phyloP scores from a whole-genome alignment of 768 basidiomycete genomes.

The Clitopilus hobsonii region DNA sequence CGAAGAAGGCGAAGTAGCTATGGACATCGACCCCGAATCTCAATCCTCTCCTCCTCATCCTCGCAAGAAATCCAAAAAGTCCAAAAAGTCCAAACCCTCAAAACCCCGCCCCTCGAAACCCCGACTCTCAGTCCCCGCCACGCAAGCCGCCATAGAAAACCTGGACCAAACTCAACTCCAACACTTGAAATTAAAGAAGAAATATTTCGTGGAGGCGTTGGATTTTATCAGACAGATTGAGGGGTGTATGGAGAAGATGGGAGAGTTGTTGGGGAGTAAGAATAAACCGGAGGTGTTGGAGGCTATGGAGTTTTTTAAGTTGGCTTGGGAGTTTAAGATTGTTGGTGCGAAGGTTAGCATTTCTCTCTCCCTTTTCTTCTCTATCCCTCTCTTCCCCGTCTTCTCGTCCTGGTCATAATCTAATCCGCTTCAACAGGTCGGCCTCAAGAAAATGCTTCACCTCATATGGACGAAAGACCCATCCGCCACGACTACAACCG shows the following conservation, averaged over 20 bases:
- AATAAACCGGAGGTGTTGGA: slow-evolving; percentile 82
- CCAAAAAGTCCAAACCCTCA: slow-evolving; percentile 11
- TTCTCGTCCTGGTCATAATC: too few relatives aligned
- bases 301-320: slow-evolving; percentile 85
- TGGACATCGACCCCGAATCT: slow-evolving; percentile 36
- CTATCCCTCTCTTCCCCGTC: too few relatives aligned
- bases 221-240: slow-evolving; percentile 66
- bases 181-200: slow-evolving; percentile 69
- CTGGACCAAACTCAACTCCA: slow-evolving; percentile 63
- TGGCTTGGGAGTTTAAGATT: slow-evolving; percentile 78
- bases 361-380: too few relatives aligned
- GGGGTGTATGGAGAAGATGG: slow-evolving; percentile 64
- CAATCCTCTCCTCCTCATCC: slow-evolving; percentile 19
- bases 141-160: slow-evolving; percentile 67
- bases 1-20: slow-evolving; percentile 21
- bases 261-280: slow-evolving; percentile 79
- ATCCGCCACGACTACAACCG: slow-evolving; percentile 54
- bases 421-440: too few relatives aligned
- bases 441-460: slow-evolving; percentile 95
- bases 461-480: slow-evolving; percentile 97
- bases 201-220: slow-evolving; percentile 83
- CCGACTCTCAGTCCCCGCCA: slow-evolving; percentile 66
- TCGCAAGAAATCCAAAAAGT: slow-evolving; percentile 32
- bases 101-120: slow-evolving; percentile 49
- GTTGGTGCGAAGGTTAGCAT: slow-evolving; percentile 65